Conservation (phyloP, 2,329 filamentous ascomycete genomes). For the Scorias spongiosa region DNA sequence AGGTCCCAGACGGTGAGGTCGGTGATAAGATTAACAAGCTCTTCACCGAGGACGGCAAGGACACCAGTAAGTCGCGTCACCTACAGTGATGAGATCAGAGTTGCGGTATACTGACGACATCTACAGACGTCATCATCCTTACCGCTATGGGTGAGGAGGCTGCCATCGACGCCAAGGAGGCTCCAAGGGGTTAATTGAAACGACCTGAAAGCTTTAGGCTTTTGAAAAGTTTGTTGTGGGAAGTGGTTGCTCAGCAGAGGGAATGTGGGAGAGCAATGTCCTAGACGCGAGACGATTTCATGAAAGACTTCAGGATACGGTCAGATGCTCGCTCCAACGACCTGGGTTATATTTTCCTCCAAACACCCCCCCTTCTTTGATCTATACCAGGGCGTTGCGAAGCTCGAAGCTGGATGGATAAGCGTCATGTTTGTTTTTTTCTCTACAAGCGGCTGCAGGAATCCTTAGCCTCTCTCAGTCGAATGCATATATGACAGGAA, state of each 20-base stretch:
- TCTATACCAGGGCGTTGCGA: no score
- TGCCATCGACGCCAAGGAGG: conserved; percentile 89
- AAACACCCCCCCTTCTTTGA: neutral
- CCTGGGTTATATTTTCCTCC: neutral
- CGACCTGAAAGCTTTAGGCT: neutral
- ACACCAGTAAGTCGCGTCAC: conserved; percentile 58
- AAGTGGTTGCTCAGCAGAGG: no score
- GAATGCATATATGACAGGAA: neutral
- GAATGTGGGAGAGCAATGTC: neutral
- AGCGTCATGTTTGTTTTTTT: conserved; percentile 4
- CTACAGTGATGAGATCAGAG: neutral
- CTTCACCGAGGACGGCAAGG: conserved; percentile 73
- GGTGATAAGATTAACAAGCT: conserved; percentile 74
- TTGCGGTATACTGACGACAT: conserved; percentile 1
- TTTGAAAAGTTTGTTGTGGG: neutral
- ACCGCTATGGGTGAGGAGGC: conserved; percentile 93
- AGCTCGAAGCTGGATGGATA: conserved; percentile 1
- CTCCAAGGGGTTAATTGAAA: conserved; percentile 34
- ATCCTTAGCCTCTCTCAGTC: neutral
- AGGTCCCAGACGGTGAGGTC: conserved; percentile 76
- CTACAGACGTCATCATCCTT: conserved; percentile 72
- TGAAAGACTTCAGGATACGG: conserved; percentile 35
- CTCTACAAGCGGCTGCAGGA: neutral
- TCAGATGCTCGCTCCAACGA: neutral
- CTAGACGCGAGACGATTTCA: conserved; percentile 16